These are phyloP conservation scores for Ettlia oleoabundans DNA, from an alignment of 139 green algal genomes.

Conservation along the genomic window DNA sequence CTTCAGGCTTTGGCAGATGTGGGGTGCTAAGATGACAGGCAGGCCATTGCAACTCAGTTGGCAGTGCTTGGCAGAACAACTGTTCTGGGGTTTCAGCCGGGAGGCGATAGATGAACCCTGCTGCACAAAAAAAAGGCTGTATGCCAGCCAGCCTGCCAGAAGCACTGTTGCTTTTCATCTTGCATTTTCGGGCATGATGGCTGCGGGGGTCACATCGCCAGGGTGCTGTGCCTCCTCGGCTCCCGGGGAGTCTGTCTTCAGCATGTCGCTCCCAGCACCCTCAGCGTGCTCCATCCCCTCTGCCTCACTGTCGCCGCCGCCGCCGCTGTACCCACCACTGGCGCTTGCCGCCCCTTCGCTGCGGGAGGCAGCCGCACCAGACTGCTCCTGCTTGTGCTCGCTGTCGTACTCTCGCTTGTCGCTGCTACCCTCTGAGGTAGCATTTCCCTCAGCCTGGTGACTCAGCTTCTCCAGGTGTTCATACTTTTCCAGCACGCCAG, in stretches of 20 bases:
- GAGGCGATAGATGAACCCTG: no score
- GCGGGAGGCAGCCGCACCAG: no score
- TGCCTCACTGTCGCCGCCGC: not conserved
- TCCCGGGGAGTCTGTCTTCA: not conserved
- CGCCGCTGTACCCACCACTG: not conserved
- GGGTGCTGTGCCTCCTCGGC: slow-evolving; percentile 4
- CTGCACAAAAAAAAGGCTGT: not conserved
- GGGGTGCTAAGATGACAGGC: no score
- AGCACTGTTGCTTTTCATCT: not conserved
- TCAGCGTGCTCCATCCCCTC: no score
- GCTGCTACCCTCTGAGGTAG: not conserved
- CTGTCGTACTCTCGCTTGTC: not conserved
- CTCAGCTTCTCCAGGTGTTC: slow-evolving; percentile 5
- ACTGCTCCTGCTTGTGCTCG: not conserved
- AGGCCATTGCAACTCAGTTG: no score
- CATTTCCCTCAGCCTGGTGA: not conserved
- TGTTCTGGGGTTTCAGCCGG: no score
- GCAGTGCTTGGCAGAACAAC: no score
- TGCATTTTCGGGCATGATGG: not conserved
- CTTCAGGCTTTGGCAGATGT: no score
- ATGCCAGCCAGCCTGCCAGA: not conserved
- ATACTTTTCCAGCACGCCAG: slow-evolving; percentile 14
- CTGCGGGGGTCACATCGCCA: not conserved
- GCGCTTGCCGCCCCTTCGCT: not conserved
- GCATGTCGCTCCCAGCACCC: slow-evolving; percentile 10